A percentile compares a stretch with the other conserved stretches of the same genome.
Evolutionary conservation across 1,284 basidiomycete species (phyloP).

Genomic region (Moesziomyces parantarcticus): DNA sequence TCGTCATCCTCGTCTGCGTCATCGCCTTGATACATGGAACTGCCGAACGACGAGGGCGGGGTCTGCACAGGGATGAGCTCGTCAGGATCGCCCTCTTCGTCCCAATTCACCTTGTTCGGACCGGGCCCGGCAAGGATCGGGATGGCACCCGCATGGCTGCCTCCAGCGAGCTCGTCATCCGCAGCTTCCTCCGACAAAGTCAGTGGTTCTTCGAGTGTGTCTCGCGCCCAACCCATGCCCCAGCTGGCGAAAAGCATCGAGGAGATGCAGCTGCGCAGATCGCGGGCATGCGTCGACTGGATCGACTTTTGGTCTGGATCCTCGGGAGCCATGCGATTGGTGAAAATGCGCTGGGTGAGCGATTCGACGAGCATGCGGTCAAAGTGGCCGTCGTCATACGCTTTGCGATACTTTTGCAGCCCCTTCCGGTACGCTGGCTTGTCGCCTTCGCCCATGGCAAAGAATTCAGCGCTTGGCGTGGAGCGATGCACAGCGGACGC

Average conservation of each 20-base stretch:
- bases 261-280: slow-evolving; percentile 45
- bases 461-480: slow-evolving; percentile 43
- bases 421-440: not conserved
- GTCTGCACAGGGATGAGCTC: slow-evolving; percentile 58
- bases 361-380: slow-evolving; percentile 34
- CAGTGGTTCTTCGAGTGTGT: slow-evolving; percentile 49
- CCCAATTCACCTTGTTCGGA: slow-evolving; percentile 44
- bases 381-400: slow-evolving; percentile 37
- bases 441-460: slow-evolving; percentile 13
- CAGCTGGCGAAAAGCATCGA: slow-evolving; percentile 51
- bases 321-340: slow-evolving; percentile 39
- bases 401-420: slow-evolving; percentile 32
- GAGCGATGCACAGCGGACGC: slow-evolving; percentile 35
- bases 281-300: slow-evolving; percentile 38
- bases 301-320: slow-evolving; percentile 54
- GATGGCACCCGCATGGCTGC: slow-evolving; percentile 2
- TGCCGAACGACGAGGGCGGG: slow-evolving; percentile 43
- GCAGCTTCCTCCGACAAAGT: slow-evolving; percentile 7
- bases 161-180: not conserved
- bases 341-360: slow-evolving; percentile 34
- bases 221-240: slow-evolving; percentile 60
- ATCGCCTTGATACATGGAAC: slow-evolving; percentile 32
- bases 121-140: slow-evolving; percentile 37
- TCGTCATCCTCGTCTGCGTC: slow-evolving; percentile 29
- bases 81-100: slow-evolving; percentile 52